Conservation (phyloP, 2,329 filamentous ascomycete species). For the Claviceps digitariae region DNA sequence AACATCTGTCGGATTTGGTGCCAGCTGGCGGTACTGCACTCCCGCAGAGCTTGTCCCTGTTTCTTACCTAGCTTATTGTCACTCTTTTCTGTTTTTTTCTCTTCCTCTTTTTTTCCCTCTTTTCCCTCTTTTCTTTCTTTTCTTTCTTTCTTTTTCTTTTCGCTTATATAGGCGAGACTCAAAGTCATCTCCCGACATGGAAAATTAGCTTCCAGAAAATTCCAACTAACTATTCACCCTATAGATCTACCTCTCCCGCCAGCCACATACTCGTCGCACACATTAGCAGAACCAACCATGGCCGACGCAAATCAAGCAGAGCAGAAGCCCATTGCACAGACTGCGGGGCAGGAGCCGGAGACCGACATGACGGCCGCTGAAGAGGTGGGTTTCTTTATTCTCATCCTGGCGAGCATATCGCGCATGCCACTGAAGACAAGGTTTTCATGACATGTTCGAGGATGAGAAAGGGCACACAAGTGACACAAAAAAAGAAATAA, state of each 20-base stretch:
- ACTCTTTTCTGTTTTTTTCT: neutral
- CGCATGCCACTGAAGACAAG: neutral
- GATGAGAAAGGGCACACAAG: neutral
- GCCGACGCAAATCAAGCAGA: slow-evolving; percentile 5
- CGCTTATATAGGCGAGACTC: too few species aligned
- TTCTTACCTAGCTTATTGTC: neutral
- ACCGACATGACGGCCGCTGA: slow-evolving; percentile 8
- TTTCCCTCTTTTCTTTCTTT: neutral
- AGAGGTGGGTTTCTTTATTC: slow-evolving; percentile 8
- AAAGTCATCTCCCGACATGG: neutral
- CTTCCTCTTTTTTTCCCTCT: neutral
- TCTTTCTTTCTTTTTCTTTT: neutral
- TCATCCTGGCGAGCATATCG: neutral
- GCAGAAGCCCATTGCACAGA: slow-evolving; percentile 4
- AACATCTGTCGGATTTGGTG: neutral
- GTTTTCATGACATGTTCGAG: neutral
- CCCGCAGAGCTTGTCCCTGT: neutral
- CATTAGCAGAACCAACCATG: neutral
- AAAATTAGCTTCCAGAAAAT: neutral
- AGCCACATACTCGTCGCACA: neutral
- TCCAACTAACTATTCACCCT: neutral
- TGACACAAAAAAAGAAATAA: neutral
- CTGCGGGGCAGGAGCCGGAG: slow-evolving; percentile 4
- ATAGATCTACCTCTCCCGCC: neutral
- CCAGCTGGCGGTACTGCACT: neutral